Evolutionary conservation across 129 eudicot genomes (phyloP), one percentile per base, ranked within the genome.

Genomic region (Erigeron canadensis): DNA sequence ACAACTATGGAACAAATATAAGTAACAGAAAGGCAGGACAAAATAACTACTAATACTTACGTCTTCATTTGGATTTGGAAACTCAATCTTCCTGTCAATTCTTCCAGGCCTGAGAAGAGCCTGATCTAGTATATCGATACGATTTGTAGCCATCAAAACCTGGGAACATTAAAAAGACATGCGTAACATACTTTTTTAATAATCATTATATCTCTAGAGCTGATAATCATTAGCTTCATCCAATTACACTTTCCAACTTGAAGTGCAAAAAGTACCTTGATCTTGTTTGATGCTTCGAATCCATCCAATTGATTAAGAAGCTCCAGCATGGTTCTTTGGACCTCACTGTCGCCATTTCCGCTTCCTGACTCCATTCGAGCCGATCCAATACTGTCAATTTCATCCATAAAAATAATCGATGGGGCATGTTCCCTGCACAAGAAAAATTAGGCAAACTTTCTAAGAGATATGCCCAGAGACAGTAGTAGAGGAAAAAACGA

Each of bases 341-440:
- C 96, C 76, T 90, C 96, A 85, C 95, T 90, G 61, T 90, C 96
- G 40, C 95, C 95, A 81, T 87, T 90, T 70, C 96, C 95, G 50
- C 91, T 82, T 12, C 96, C 95, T 74, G 96, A 90, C 70, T 90
- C 95, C 96, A 90, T 90, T 59, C 96, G 77, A 47, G 96, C 86
- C 62, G 96, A 87, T 57, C 95, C 95, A 44, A 90, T 90, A 77
- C 95, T 87, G 63, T 90, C 95, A 8, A 85, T 90, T 75, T 90
- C 95, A 77, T 90, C 96, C 96, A 90, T 87, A 77, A 87, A 90
- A 58, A 90, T 90, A 76, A 90, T 90, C 3, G 96, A 85, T 34
- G 94, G 94, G 39, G 94, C 94, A 81, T 89, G 93, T 71, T 89
- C 94, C 84, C 90, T 87, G 85, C 46, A 48, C 18, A 75, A 28